A percentile compares a stretch with the other conserved stretches of the same genome.
These are phyloP conservation scores for Gossypium davidsonii DNA, from an alignment of 441 rosid genomes.

Conservation along the genomic window DNA sequence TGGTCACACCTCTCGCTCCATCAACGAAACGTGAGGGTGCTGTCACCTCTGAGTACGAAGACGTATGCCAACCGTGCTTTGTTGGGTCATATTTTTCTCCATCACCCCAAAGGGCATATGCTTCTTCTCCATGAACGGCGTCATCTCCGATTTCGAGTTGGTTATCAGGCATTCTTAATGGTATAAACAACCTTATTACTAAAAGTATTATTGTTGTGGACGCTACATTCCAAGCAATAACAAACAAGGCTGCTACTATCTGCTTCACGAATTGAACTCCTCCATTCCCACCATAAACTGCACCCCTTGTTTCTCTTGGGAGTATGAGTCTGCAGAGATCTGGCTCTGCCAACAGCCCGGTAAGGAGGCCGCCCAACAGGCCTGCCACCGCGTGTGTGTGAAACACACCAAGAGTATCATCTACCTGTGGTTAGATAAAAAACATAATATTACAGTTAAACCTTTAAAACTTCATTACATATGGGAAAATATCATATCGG, in stretches of 20 bases:
- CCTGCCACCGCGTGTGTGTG: conserved; percentile 92
- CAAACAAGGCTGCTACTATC: conserved; percentile 53
- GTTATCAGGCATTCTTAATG: conserved; percentile 72
- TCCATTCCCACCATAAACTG: conserved; percentile 66
- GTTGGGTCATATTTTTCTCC: conserved; percentile 77
- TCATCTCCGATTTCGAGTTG: conserved; percentile 76
- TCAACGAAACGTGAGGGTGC: conserved; percentile 43
- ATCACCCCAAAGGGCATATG: conserved; percentile 89
- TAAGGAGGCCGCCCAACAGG: conserved; percentile 54
- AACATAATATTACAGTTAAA: neutral
- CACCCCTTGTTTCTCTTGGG: conserved; percentile 49
- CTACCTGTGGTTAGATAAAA: conserved; percentile 36
- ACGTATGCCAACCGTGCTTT: conserved; percentile 34
- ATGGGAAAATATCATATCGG: no score
- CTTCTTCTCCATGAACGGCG: conserved; percentile 89
- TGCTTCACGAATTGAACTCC: conserved; percentile 60
- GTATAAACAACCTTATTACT: conserved; percentile 47
- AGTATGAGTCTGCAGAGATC: conserved; percentile 39
- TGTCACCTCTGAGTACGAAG: conserved; percentile 28
- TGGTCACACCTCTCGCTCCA: conserved; percentile 75
- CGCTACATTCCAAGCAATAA: conserved; percentile 55
- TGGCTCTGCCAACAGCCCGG: conserved; percentile 80
- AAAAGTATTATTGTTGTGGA: conserved; percentile 55
- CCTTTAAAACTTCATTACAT: neutral
- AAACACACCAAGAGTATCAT: conserved; percentile 73